Conservation (phyloP, 768 basidiomycete species). For the Boletus vinaceobasis region DNA sequence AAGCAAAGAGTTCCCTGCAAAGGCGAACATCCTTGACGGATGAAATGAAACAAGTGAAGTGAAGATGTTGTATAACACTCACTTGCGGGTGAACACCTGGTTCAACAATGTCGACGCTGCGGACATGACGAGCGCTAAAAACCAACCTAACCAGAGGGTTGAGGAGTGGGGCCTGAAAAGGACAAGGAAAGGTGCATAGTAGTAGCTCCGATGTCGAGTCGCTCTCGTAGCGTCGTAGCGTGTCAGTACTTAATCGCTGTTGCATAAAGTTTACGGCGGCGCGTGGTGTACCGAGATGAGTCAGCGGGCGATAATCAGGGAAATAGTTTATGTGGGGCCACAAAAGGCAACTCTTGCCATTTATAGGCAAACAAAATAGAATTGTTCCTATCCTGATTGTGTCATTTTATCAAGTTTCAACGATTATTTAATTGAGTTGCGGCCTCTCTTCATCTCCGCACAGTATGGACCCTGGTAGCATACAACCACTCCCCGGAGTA, state of each 20-base stretch:
- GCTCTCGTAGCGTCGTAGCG: too few species aligned
- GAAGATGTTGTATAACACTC: neutral
- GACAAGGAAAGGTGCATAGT: neutral
- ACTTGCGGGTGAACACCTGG: slow-evolving; percentile 20
- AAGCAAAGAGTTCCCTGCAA: slow-evolving; percentile 22
- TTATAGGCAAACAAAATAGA: neutral
- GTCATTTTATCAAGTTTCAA: too few species aligned
- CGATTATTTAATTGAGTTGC: too few species aligned
- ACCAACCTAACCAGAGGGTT: neutral
- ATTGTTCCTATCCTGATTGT: too few species aligned
- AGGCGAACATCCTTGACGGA: slow-evolving; percentile 1
- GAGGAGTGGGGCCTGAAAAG: neutral
- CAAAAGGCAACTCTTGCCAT: neutral
- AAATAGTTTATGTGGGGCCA: neutral
- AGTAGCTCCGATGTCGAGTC: too few species aligned
- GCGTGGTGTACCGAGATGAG: neutral
- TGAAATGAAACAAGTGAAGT: neutral
- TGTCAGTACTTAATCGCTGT: neutral
- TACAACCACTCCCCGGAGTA: too few species aligned
- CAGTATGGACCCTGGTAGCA: too few species aligned
- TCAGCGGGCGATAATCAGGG: neutral
- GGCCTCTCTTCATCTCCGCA: too few species aligned
- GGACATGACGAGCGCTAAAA: slow-evolving; percentile 7
- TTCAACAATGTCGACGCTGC: neutral
- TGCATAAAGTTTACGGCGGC: neutral